Evolutionary conservation across 352 stramenopile species (phyloP).

Genomic region (Pythium monospermum): DNA sequence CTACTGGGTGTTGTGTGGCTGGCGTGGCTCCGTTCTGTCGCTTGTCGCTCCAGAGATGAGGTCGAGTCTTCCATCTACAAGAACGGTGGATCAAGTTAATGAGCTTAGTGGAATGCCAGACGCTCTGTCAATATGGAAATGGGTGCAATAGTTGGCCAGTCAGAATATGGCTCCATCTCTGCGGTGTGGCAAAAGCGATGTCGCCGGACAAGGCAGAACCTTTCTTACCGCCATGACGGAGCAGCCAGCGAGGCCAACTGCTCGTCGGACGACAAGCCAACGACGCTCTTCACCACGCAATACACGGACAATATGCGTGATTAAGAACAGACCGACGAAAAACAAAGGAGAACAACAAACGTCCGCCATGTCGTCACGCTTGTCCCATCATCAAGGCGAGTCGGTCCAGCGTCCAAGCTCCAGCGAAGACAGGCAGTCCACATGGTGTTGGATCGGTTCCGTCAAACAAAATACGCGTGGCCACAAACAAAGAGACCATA

Average conservation of each 20-base stretch:
- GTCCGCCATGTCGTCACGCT: too few relatives aligned
- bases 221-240: constrained; percentile 67
- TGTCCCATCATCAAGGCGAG: too few relatives aligned
- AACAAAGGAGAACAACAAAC: too few relatives aligned
- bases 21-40: constrained; percentile 23
- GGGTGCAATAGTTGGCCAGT: constrained; percentile 14
- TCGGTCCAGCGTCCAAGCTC: too few relatives aligned
- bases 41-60: too few relatives aligned
- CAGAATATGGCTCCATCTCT: constrained; percentile 5
- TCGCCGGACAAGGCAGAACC: constrained; percentile 53
- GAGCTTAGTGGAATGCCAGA: too few relatives aligned
- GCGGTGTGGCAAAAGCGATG: neutral
- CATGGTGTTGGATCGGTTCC: too few relatives aligned
- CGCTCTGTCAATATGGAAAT: too few relatives aligned
- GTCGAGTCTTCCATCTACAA: neutral
- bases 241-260: constrained; percentile 5
- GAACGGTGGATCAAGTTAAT: too few relatives aligned
- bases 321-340: neutral
- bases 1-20: constrained; percentile 17
- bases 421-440: too few relatives aligned
- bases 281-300: neutral
- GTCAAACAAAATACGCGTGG: too few relatives aligned
- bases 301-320: neutral
- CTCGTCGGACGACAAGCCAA: constrained; percentile 18
- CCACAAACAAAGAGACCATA: too few relatives aligned